Evolutionary conservation across 345 rosid species (phyloP).

Genomic region (Abelmoschus esculentus): DNA sequence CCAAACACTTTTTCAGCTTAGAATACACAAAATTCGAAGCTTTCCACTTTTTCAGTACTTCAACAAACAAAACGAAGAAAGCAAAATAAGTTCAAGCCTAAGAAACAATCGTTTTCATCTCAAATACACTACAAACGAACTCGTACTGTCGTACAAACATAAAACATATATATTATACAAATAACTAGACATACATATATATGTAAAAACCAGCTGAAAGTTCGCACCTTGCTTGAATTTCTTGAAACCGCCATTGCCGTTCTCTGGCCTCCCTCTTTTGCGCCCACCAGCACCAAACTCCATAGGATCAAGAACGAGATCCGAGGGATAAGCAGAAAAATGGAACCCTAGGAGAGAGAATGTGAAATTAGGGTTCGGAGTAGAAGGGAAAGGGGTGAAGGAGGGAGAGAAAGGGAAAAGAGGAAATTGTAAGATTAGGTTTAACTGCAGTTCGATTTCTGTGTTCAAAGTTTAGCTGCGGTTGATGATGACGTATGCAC

Average conservation of each 20-base stretch:
- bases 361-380: neutral
- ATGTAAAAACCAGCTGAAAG: neutral
- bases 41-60: neutral
- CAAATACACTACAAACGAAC: neutral
- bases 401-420: neutral
- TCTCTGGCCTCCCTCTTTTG: slow-evolving; percentile 46
- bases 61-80: neutral
- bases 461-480: neutral
- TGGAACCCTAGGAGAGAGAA: neutral
- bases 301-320: slow-evolving; percentile 23
- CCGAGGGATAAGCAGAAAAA: neutral
- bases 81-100: neutral
- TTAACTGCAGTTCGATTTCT: neutral
- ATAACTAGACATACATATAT: neutral
- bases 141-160: neutral
- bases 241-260: slow-evolving; percentile 47
- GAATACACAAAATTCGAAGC: neutral
- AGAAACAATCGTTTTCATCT: neutral
- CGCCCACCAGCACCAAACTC: slow-evolving; percentile 33
- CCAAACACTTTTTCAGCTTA: neutral
- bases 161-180: neutral
- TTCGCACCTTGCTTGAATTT: slow-evolving; percentile 50
- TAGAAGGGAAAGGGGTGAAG: neutral
- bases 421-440: neutral
- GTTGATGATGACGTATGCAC: neutral